Evolutionary conservation across 2,329 filamentous ascomycete genomes (phyloP).

Genomic region (Amauroascus niger): DNA sequence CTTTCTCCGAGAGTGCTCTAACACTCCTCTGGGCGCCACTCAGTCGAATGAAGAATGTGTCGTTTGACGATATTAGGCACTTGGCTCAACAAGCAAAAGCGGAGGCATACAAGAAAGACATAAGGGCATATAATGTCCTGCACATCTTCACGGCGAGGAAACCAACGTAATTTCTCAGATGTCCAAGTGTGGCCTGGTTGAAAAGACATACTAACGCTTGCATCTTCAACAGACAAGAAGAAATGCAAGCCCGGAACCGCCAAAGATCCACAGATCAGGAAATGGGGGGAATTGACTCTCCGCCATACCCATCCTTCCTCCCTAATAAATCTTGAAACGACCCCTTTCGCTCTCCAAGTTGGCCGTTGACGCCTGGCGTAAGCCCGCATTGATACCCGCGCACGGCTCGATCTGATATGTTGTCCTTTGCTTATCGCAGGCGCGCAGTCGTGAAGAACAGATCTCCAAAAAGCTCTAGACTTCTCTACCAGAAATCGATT

Average conservation of each 20-base stretch:
- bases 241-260: background rate
- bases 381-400: background rate
- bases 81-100: constrained; percentile 54
- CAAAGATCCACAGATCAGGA: background rate
- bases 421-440: background rate
- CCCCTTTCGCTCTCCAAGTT: background rate
- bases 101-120: constrained; percentile 59
- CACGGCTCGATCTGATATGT: background rate
- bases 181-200: background rate
- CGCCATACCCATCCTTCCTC: background rate
- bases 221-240: constrained; percentile 1
- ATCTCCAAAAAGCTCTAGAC: background rate
- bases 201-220: background rate
- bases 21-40: constrained; percentile 65
- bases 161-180: constrained; percentile 19
- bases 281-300: background rate
- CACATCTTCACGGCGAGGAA: constrained; percentile 39
- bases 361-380: background rate
- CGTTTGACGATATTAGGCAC: constrained; percentile 51
- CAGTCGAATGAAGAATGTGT: constrained; percentile 54
- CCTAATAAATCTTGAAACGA: background rate
- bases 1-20: constrained; percentile 62
- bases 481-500: background rate
- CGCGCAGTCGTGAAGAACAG: background rate
- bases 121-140: constrained; percentile 57